Evolutionary conservation across 2,329 filamentous ascomycete genomes (phyloP), one percentile per base, ranked within the genome.

Genomic region (Ceratocystis alfenasii): DNA sequence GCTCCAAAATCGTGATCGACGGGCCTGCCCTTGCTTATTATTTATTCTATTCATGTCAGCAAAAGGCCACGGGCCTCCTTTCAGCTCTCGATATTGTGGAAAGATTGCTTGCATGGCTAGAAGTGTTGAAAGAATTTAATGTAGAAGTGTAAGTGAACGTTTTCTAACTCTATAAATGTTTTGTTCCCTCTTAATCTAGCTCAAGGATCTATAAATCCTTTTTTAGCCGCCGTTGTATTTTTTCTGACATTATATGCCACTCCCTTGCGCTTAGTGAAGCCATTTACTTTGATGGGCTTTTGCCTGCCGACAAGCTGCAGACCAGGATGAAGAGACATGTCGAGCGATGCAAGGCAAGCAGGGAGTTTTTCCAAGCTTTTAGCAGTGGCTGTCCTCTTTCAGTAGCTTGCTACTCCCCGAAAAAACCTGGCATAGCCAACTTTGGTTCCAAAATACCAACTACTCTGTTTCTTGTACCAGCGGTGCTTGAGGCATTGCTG

Each of bases 231-330:
- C 12, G 12, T 41, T 15, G 12, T 15, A 15, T 2, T 41, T 41
- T 30, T 22, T 20, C 8, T 22, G 20, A 25, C 15, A 44, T 62
- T 15, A 36, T 50, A 5, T 28, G 25, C 17, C 60, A 59, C 5
- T 25, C 12, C 53, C 6, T 28, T 66, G 68, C 46, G 68, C 69
- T 41, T 70, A 89, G 86, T 70, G 76, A 83, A 67, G 83, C 80
- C 60, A 88, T 96, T 64, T 91, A 87, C 73, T 96, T 97, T 71
- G 93, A 97, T 74, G 91, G 91, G 15, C 86, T 84, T 66, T 79
- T 97, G 0, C 93, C 93, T 0, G 67, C 73, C 0, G 74, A 78
- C 3, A 96, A 96, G 72, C 79, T 80, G 44, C 73, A 76, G 0
- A 83, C 84, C 5, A 82, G 90, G 3, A 75, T 86, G 63, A 74